phyloP scores from a whole-genome alignment of 345 rosid genomes.

The Triadica sebifera region DNA sequence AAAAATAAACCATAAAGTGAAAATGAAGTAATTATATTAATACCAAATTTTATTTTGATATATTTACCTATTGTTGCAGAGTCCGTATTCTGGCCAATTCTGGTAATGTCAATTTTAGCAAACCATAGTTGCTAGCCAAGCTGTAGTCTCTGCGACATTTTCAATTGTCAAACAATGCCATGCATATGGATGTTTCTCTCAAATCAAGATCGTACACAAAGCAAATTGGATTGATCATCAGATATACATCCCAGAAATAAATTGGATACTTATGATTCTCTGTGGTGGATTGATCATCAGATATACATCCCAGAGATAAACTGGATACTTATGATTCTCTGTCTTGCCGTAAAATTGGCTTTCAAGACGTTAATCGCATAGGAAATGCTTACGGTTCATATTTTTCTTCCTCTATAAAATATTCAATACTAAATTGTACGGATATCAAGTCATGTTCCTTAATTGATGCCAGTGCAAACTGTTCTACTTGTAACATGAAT shows the following conservation, averaged over 20 bases:
- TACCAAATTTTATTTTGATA: not conserved
- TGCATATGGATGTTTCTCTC: slow-evolving; percentile 90
- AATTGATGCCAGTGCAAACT: not conserved
- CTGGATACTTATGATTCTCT: slow-evolving; percentile 43
- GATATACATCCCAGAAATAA: slow-evolving; percentile 90
- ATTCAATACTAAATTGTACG: not conserved
- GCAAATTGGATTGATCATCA: slow-evolving; percentile 78
- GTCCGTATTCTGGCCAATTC: slow-evolving; percentile 70
- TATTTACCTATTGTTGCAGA: slow-evolving; percentile 40
- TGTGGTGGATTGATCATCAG: no score
- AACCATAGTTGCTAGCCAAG: slow-evolving; percentile 84
- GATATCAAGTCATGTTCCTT: not conserved
- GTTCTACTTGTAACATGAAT: no score
- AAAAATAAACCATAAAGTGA: no score
- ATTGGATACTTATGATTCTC: slow-evolving; percentile 92
- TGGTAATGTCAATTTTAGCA: slow-evolving; percentile 69
- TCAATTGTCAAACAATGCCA: slow-evolving; percentile 79
- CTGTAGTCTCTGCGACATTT: slow-evolving; percentile 74
- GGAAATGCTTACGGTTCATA: slow-evolving; percentile 85
- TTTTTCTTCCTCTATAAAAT: not conserved
- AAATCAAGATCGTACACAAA: slow-evolving; percentile 83
- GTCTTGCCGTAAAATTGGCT: slow-evolving; percentile 62
- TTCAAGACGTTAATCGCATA: slow-evolving; percentile 52
- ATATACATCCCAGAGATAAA: no score
- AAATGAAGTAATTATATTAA: no score